Conservation (phyloP, 768 basidiomycete genomes). For the Amanita molliuscula region DNA sequence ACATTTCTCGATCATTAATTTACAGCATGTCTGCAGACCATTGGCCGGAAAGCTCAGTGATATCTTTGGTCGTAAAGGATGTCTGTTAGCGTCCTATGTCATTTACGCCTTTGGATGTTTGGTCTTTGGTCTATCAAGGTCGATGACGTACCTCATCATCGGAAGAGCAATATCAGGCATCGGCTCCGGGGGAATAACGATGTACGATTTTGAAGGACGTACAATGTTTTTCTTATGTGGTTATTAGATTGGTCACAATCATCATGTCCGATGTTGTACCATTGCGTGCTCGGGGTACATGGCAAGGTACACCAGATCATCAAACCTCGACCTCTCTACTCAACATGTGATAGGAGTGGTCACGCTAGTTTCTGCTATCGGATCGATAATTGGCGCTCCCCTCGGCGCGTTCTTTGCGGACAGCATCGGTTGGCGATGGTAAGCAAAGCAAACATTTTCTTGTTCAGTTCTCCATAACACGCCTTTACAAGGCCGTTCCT, state of each 20-base stretch:
- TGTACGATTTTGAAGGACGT: too few species aligned
- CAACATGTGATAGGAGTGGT: constrained; percentile 29
- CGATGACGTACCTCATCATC: constrained; percentile 42
- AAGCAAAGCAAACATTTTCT: constrained; percentile 1
- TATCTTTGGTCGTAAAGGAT: constrained; percentile 52
- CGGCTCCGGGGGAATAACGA: constrained; percentile 54
- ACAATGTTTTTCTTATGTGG: too few species aligned
- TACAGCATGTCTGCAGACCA: constrained; percentile 30
- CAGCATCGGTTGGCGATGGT: constrained; percentile 62
- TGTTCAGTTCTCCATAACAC: not conserved
- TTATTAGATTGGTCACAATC: constrained; percentile 46
- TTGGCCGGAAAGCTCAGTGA: constrained; percentile 58
- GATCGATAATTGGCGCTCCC: constrained; percentile 51
- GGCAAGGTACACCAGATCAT: constrained; percentile 38
- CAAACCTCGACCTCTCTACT: not conserved
- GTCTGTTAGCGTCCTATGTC: constrained; percentile 43
- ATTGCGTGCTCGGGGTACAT: constrained; percentile 50
- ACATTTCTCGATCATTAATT: not conserved
- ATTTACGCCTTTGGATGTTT: constrained; percentile 46
- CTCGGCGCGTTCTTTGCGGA: constrained; percentile 55
- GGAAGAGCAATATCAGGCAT: constrained; percentile 48
- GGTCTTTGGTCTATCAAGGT: constrained; percentile 41
- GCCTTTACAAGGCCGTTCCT: constrained; percentile 39
- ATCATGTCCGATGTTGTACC: constrained; percentile 60
- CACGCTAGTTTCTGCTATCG: constrained; percentile 50